phyloP scores from a whole-genome alignment of 1,139 yeast species.

The Blastobotrys petasosporus region DNA sequence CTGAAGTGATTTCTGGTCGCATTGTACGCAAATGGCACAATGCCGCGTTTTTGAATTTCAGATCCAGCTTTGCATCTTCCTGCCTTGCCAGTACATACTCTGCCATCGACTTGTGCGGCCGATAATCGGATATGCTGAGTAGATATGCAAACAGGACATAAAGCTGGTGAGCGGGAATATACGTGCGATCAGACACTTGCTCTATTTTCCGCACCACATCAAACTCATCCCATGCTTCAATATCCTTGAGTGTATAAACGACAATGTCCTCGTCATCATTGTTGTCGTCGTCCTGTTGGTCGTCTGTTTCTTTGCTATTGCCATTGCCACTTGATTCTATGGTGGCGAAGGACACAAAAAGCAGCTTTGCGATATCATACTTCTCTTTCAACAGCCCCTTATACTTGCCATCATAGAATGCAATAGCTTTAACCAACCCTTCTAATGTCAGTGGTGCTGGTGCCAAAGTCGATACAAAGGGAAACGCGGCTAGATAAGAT shows the following conservation, averaged over 20 bases:
- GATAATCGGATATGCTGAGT: constrained; percentile 22
- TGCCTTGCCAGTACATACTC: constrained; percentile 2
- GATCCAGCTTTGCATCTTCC: background rate
- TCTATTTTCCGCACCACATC: constrained; percentile 28
- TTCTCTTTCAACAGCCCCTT: constrained; percentile 32
- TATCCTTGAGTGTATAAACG: constrained; percentile 17
- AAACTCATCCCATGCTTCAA: constrained; percentile 30
- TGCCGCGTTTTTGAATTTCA: constrained; percentile 9
- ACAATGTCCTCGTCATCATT: constrained; percentile 23
- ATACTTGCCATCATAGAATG: constrained; percentile 37
- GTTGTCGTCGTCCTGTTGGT: background rate
- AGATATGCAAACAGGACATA: constrained; percentile 24
- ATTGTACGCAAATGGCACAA: constrained; percentile 19
- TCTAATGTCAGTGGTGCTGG: constrained; percentile 36
- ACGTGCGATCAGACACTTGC: constrained; percentile 4
- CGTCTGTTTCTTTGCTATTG: constrained; percentile 4
- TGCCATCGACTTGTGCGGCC: constrained; percentile 15
- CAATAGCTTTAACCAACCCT: constrained; percentile 41
- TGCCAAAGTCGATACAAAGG: constrained; percentile 35
- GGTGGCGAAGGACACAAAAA: constrained; percentile 39
- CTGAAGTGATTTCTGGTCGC: constrained; percentile 12
- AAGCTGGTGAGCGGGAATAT: constrained; percentile 23
- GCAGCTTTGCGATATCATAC: constrained; percentile 34
- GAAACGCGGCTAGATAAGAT: constrained; percentile 39
- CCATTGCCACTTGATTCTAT: constrained; percentile 14